Evolutionary conservation across 2,329 filamentous ascomycete species (phyloP), one percentile per base, ranked within the genome.

Genomic region (Beauveria brongniartii): DNA sequence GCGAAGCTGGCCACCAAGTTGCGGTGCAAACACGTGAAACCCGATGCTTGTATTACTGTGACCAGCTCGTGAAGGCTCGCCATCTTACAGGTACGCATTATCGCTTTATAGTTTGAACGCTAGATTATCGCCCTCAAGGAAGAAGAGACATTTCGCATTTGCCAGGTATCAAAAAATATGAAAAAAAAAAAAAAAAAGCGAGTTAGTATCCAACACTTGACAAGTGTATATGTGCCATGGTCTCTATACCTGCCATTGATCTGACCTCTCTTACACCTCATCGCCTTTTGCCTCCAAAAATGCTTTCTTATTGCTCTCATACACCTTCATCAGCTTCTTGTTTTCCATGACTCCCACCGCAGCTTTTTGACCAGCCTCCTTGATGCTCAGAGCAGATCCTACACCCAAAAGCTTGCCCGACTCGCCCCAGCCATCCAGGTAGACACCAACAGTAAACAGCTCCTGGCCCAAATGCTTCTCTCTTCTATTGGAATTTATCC

Each of bases 401-500:
- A 77, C 78, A 0, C 85, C 89, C 6, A 92, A 72, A 61, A 82
- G 74, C 69, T 84, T 81, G 54, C 82, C 76, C 37, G 78, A 80
- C 71, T 88, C 85, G 5, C 88, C 89, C 79, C 86, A 89, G 0
- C 88, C 89, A 22, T 84, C 82, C 30, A 91, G 74, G 66, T 84
- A 89, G 0, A 84, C 80, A 1, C 81, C 87, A 1, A 91, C 79
- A 3, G 80, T 82, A 69, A 83, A 90, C 28, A 86, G 72, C 20
- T 82, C 79, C 30, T 86, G 71, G 1, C 80, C 81, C 16, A 72
- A 76, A 50, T 78, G 74, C 66, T 77, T 81, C 65, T 87, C 80
- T 67, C 81, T 83, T 46, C 78, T 77, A 63, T 80, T 78, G 4
- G 76, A 72, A 24, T 58, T 66, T 63, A 83, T 75, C 48, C 88